These are phyloP conservation scores for Fusarium compactum DNA, from an alignment of 2,329 filamentous ascomycete genomes.

Conservation along the genomic window DNA sequence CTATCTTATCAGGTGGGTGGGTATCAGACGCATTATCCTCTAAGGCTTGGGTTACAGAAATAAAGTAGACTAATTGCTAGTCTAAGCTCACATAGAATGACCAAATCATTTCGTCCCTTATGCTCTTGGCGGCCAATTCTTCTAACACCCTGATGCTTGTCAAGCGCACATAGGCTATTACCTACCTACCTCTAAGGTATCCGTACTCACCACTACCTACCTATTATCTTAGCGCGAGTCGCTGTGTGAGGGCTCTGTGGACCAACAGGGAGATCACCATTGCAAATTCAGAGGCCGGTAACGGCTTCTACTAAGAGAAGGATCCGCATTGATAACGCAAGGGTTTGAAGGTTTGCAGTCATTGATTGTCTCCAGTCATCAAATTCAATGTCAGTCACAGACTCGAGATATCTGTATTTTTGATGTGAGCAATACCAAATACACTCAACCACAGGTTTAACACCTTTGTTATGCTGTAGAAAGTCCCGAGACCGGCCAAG, in stretches of 20 bases:
- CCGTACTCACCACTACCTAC: neutral
- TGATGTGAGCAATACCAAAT: neutral
- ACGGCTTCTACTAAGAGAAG: conserved; percentile 1
- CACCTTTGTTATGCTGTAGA: neutral
- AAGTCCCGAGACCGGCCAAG: conserved; percentile 23
- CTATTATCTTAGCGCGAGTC: neutral
- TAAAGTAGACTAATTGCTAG: neutral
- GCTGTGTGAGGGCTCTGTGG: conserved; percentile 6
- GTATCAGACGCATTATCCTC: neutral
- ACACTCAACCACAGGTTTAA: neutral
- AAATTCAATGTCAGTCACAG: neutral
- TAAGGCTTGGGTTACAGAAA: neutral
- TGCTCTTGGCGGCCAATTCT: neutral
- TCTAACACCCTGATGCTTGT: neutral
- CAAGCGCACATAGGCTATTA: too few species aligned
- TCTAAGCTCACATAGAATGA: neutral
- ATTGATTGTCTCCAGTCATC: too few species aligned
- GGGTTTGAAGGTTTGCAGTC: neutral
- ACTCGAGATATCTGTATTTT: neutral
- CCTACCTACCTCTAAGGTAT: neutral
- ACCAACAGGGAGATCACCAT: conserved; percentile 35
- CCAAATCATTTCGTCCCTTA: neutral
- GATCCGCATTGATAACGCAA: neutral
- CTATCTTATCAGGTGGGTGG: neutral
- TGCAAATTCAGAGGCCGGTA: conserved; percentile 39